Base-by-base conservation (phyloP, 1,139 yeast species). In the Yamadazyma trypodendri region DNA sequence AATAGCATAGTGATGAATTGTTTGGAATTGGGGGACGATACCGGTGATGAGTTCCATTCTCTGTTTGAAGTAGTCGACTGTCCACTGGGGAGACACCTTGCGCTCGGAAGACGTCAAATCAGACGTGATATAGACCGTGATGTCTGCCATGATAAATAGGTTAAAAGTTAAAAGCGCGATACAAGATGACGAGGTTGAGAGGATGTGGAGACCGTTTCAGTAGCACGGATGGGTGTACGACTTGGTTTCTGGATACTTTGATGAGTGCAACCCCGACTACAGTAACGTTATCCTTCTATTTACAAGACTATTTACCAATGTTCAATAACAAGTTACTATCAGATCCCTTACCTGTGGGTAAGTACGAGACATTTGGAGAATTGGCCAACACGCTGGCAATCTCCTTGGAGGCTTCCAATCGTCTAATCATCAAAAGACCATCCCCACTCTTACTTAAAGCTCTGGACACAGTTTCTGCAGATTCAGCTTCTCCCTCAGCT, bases 401-500 rank as follows among this genome's bases (percentile, higher is more conserved):
- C 48, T 89, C 97, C 69, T 87, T 89, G 29, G 96, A 86, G 2
- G 98, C 97, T 61, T 94, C 98, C 54, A 94, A 80, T 68, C 97
- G 79, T 76, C 98, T 81, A 56, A 92, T 89, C 75, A 87, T 77
- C 60, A 94, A 74, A 53, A 94, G 75, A 50, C 98, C 98, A 58
- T 94, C 97, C 60, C 98, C 98, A 24, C 96, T 92, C 69, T 89
- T 89, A 37, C 83, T 80, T 52, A 94, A 77, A 3, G 98, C 97
- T 65, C 83, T 88, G 34, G 97, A 88, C 48, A 94, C 95, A 43
- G 84, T 81, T 46, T 92, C 98, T 6, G 97, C 99, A 40, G 96
- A 88, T 64, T 94, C 98, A 31, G 98, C 98, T 67, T 94, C 99
- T 65, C 98, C 99, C 65, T 94, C 98, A 18, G 99, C 99, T 53